Evolutionary conservation across 495 filamentous ascomycete species (phyloP), one percentile per base, ranked within the genome.

Genomic region (Margaritispora aquatica): DNA sequence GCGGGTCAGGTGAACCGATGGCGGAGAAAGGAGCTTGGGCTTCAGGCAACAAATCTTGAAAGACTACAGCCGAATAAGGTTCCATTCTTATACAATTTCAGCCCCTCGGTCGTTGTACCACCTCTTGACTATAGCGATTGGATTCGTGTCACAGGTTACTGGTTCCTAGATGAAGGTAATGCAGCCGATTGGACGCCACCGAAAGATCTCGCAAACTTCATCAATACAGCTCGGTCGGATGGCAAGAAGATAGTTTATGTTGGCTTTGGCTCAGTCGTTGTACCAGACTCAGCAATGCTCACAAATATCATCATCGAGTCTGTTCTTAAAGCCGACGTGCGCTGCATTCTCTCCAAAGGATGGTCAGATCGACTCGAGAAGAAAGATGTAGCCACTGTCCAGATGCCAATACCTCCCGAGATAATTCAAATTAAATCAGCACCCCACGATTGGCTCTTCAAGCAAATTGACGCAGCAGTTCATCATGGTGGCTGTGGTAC

Each of bases 11-110:
- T 98, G 59, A 98, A 98, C 72, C 83, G 87, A 38, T 98, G 94
- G 94, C 78, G 94, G 38, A 89, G 89, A 68, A 88, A 83, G 54
- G 79, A 86, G 34, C 78, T 98, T 2, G 84, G 84, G 1, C 73
- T 98, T 59, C 88, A 85, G 51, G 84, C 84, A 54, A 98, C 94
- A 1, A 91, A 71, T 54, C 74, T 96, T 54, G 89, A 95, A 69
- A 96, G 96, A 69, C 77, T 98, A 80, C 92, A 97, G 74, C 85
- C 87, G 13, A 96, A 97, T 76, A 95, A 96, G 65, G 89, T 96
- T 9, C 94, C 94, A 1, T 98, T 98, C 71, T 75, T 98, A 7
- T 98, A 98, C 76, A 97, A 96, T 73, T 97, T 96, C 73, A 94
- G 89, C 44, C 92, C 94, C 9, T 87, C 80, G 1, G 94, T 98